A percentile compares a stretch with the other conserved stretches of the same genome.
Conservation (phyloP, 331 rosid genomes). For the Rhamnella rubrinervis region DNA sequence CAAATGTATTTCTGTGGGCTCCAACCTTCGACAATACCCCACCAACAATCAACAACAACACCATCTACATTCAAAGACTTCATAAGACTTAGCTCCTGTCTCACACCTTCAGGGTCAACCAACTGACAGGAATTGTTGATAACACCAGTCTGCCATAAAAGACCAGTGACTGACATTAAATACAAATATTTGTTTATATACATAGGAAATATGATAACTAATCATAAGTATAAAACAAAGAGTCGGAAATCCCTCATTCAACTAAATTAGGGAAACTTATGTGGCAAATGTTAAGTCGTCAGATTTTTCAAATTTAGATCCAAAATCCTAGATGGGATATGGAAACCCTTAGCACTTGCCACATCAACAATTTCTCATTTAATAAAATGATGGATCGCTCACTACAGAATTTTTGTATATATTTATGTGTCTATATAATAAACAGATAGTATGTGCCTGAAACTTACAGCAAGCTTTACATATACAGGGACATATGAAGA, state of each 20-base stretch:
- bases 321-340: too few relatives aligned
- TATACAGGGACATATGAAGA: constrained; percentile 83
- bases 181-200: too few relatives aligned
- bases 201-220: constrained; percentile 1
- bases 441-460: not conserved
- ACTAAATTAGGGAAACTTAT: too few relatives aligned
- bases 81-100: constrained; percentile 70
- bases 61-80: constrained; percentile 82
- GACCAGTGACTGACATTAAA: constrained; percentile 23
- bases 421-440: not conserved
- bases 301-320: too few relatives aligned
- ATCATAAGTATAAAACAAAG: not conserved
- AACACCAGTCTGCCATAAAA: constrained; percentile 68
- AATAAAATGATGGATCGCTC: too few relatives aligned
- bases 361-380: too few relatives aligned
- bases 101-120: constrained; percentile 79
- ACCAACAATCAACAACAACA: constrained; percentile 88
- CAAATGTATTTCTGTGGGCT: constrained; percentile 80
- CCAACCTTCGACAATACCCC: constrained; percentile 96
- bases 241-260: too few relatives aligned
- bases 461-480: constrained; percentile 71
- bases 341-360: too few relatives aligned
- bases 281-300: too few relatives aligned
- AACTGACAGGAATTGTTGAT: constrained; percentile 82
- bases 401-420: too few relatives aligned